Conservation (phyloP, 1,139 yeast species). For the Saccharomyces hybrid region DNA sequence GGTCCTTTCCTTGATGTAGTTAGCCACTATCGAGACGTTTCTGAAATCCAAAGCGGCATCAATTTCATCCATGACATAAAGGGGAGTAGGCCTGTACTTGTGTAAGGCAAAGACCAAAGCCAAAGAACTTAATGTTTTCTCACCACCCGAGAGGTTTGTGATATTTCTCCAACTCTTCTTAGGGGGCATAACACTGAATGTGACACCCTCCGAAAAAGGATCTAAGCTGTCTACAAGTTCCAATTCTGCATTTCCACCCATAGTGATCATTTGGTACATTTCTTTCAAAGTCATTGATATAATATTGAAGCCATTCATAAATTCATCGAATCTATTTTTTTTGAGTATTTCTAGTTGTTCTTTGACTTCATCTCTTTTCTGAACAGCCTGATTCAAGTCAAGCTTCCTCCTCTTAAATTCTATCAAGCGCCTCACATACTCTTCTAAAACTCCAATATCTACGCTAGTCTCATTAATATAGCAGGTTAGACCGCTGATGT, state of each 20-base stretch:
- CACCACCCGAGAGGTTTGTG: constrained; percentile 94
- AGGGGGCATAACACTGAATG: constrained; percentile 98
- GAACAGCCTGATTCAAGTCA: constrained; percentile 63
- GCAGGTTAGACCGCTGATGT: constrained; percentile 50
- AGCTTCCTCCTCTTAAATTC: constrained; percentile 58
- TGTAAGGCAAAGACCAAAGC: constrained; percentile 96
- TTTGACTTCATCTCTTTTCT: constrained; percentile 58
- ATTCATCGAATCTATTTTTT: constrained; percentile 72
- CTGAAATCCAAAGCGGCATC: constrained; percentile 98
- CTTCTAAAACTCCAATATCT: constrained; percentile 69
- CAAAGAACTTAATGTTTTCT: constrained; percentile 87
- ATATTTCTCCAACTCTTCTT: constrained; percentile 96
- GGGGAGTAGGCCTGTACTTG: constrained; percentile 92
- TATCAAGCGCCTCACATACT: constrained; percentile 58
- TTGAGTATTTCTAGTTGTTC: constrained; percentile 61
- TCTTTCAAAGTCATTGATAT: constrained; percentile 87
- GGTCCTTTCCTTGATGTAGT: constrained; percentile 90
- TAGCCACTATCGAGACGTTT: constrained; percentile 95
- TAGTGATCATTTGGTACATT: constrained; percentile 97
- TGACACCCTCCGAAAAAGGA: constrained; percentile 96
- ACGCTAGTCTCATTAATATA: constrained; percentile 53
- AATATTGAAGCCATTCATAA: constrained; percentile 83
- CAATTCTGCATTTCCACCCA: constrained; percentile 98
- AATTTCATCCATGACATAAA: constrained; percentile 98
- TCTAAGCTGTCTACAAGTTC: constrained; percentile 93